Evolutionary conservation across 345 rosid species (phyloP).

Genomic region (Citrus medica): DNA sequence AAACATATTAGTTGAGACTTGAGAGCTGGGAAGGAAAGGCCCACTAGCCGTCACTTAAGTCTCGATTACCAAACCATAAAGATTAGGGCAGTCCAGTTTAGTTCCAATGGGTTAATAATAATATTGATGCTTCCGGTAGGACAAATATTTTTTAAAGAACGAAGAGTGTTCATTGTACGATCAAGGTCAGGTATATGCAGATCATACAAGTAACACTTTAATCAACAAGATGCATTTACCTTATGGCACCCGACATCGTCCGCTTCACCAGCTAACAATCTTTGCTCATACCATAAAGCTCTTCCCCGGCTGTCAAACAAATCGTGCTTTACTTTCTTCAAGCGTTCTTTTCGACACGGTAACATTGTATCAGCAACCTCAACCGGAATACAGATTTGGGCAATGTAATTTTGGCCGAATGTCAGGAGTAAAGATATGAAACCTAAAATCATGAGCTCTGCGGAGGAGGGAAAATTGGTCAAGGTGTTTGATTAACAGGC

Average conservation of each 20-base stretch:
- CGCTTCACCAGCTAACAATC: constrained; percentile 40
- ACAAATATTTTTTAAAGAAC: background rate
- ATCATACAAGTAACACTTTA: background rate
- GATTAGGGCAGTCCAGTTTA: background rate
- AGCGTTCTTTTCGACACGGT: constrained; percentile 39
- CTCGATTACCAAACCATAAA: background rate
- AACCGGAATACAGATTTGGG: constrained; percentile 57
- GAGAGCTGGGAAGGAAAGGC: background rate
- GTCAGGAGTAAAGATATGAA: constrained; percentile 84
- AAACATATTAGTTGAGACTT: constrained; percentile 3
- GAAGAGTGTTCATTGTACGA: background rate
- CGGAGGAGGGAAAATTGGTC: background rate
- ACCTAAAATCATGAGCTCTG: constrained; percentile 96
- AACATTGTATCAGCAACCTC: constrained; percentile 65
- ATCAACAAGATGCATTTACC: constrained; percentile 20
- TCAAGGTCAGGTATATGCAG: background rate
- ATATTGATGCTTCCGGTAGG: background rate
- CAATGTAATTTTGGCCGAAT: constrained; percentile 74
- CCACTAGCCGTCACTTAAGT: background rate
- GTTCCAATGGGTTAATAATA: background rate
- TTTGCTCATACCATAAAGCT: constrained; percentile 38
- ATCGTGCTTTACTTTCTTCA: background rate
- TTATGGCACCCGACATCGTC: constrained; percentile 18
- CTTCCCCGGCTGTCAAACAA: constrained; percentile 8
- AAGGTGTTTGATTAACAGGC: background rate